A percentile compares a stretch with the other conserved stretches of the same genome.
Evolutionary conservation across 208 protist species (phyloP).

Genomic region (Tritrichomonas foetus): DNA sequence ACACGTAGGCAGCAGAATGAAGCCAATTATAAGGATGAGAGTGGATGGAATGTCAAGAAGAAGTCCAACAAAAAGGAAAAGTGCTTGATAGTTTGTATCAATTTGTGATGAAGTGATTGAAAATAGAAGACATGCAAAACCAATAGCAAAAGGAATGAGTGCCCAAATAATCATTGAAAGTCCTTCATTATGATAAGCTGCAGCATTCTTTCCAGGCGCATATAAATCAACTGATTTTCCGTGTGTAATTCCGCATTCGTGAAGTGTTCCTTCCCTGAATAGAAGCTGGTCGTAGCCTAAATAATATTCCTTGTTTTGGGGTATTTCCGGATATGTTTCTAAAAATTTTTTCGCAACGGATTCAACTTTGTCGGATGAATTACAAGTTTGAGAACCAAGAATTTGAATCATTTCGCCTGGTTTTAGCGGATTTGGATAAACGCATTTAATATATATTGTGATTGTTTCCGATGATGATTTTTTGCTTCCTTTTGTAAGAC

Average conservation of each 20-base stretch:
- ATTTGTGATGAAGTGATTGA: neutral
- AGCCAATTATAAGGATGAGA: neutral
- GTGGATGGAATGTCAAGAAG: neutral
- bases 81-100: neutral
- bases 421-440: slow-evolving; percentile 22
- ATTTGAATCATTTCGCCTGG: neutral
- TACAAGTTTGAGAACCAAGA: neutral
- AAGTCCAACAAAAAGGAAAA: neutral
- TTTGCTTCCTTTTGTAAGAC: neutral
- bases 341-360: neutral
- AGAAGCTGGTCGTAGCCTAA: slow-evolving; percentile 18
- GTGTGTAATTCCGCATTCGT: slow-evolving; percentile 14
- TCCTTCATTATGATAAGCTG: slow-evolving; percentile 37
- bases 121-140: neutral
- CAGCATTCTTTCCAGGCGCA: slow-evolving; percentile 24
- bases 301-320: slow-evolving; percentile 3
- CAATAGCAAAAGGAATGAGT: neutral
- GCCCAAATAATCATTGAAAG: neutral
- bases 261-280: neutral
- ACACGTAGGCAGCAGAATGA: neutral
- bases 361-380: neutral
- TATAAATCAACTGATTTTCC: slow-evolving; percentile 19
- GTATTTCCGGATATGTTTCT: neutral
- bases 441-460: neutral
- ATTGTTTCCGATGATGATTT: neutral